Base-by-base conservation (phyloP, 352 stramenopile species). In the Globisporangium sylvaticum region DNA sequence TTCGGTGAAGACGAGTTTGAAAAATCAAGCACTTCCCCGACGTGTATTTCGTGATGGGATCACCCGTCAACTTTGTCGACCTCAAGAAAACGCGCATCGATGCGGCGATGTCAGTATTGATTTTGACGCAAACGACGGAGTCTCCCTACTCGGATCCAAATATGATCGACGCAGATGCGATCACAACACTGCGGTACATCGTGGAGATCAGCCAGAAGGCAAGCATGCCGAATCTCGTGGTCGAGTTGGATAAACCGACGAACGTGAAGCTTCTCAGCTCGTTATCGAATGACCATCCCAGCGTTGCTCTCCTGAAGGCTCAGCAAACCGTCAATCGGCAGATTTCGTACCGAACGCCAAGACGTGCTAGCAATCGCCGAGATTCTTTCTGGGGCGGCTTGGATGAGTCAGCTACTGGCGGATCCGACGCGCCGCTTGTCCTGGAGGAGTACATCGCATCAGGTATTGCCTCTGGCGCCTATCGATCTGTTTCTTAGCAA, bases 251-350 rank as follows among this genome's bases (percentile, higher is more conserved):
- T 32, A 84, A 87, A 18, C 71, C 83, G 4, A 89, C 83, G 18
- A 94, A 94, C 65, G 82, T 94, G 39, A 91, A 90, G 53, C 60
- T 94, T n/a, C 68, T 94, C 10, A 92, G 83, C 46, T 91, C 83
- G 18, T 46, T 91, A 1, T 74, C 83, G 24, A 90, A 91, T 27
- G 83, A 91, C 9, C 73, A 72, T 7, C 73, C 73, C 25, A 66
- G 62, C 0, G 77, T 67, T 29, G 77, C 77, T 15, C 79, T 71
- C 3, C 79, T 86, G 22, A 74, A 71, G 15, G 56, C 87, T 1
- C 73, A 79, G 10, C 65, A 66, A 18, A 70, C 81, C 10, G 67
- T 84, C 1, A 76, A 72, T 52, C 76, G 67, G 0, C 78, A 80
- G 32, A 56, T 80, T 14, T 88, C 78, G 32, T 84, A 84, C 34